Percentiles rank a stretch among this genome's conserved stretches.
Conservation (phyloP, 2,329 filamentous ascomycete genomes). For the Aspergillus phoenicis region DNA sequence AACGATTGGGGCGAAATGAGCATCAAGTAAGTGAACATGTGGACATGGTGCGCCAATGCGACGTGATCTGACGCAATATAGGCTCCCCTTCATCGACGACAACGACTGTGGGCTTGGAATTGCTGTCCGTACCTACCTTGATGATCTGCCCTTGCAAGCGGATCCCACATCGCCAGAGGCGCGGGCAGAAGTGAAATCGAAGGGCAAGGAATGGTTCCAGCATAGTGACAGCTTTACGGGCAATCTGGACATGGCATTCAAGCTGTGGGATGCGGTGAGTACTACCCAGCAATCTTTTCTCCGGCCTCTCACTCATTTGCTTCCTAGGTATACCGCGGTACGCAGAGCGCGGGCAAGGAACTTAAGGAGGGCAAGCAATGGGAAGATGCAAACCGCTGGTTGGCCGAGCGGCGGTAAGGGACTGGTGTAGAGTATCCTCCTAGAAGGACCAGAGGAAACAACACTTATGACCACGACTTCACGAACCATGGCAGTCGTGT, state of each 20-base stretch:
- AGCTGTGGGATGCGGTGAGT: constrained; percentile 67
- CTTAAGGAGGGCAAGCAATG: constrained; percentile 58
- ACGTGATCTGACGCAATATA: constrained; percentile 21
- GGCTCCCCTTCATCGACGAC: constrained; percentile 49
- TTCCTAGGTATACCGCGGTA: constrained; percentile 58
- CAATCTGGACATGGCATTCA: constrained; percentile 63
- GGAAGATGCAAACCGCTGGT: constrained; percentile 63
- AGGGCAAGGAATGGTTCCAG: constrained; percentile 63
- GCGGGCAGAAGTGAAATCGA: constrained; percentile 54
- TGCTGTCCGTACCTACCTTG: constrained; percentile 52
- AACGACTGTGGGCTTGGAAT: constrained; percentile 52
- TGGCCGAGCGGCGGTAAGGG: constrained; percentile 45
- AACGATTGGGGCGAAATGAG: constrained; percentile 70
- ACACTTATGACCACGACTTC: neutral
- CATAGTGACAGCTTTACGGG: constrained; percentile 60
- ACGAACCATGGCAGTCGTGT: neutral
- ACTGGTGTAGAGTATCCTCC: neutral
- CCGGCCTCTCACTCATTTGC: neutral
- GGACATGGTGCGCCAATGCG: neutral
- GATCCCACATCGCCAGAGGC: constrained; percentile 57
- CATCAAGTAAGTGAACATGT: constrained; percentile 60
- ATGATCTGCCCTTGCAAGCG: constrained; percentile 57
- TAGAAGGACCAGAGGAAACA: neutral
- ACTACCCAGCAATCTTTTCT: neutral
- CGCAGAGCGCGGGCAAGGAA: constrained; percentile 57